Percentiles rank a stretch among this genome's conserved stretches.
Evolutionary conservation across 2,329 filamentous ascomycete species (phyloP).

Genomic region (Pseudocercospora crystallina): DNA sequence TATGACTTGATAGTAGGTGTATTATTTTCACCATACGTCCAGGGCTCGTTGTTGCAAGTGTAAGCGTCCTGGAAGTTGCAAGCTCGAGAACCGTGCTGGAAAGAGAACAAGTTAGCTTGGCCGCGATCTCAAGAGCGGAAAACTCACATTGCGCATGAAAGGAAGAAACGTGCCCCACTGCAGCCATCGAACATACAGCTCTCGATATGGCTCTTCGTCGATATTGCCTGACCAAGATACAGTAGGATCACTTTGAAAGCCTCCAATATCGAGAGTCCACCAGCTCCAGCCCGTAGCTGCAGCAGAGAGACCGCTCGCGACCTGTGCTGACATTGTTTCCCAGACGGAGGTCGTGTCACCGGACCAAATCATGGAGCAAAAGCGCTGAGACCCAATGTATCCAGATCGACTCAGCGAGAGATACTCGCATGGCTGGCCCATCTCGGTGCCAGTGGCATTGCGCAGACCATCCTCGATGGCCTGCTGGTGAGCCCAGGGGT

Average conservation of each 20-base stretch:
- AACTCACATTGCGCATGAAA: conserved; percentile 31
- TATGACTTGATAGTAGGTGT: conserved; percentile 32
- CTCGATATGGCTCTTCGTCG: conserved; percentile 30
- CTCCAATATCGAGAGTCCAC: conserved; percentile 35
- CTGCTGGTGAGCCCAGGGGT: conserved; percentile 34
- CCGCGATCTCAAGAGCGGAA: neutral
- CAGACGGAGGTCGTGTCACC: conserved; percentile 33
- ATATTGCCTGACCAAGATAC: conserved; percentile 37
- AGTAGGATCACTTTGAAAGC: conserved; percentile 35
- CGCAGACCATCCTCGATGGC: conserved; percentile 34
- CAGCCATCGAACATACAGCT: conserved; percentile 35
- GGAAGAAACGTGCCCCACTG: conserved; percentile 36
- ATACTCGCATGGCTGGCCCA: conserved; percentile 30
- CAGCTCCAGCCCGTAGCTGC: conserved; percentile 32
- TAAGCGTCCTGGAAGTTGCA: conserved; percentile 35
- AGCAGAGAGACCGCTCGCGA: conserved; percentile 30
- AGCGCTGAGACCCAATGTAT: conserved; percentile 35
- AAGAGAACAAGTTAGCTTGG: neutral
- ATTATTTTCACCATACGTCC: conserved; percentile 32
- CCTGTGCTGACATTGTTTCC: conserved; percentile 32
- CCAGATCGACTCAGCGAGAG: conserved; percentile 32
- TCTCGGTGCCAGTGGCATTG: conserved; percentile 27
- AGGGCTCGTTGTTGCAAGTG: conserved; percentile 39
- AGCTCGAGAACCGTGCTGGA: conserved; percentile 26
- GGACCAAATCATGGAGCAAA: conserved; percentile 36